Evolutionary conservation across 495 filamentous ascomycete species (phyloP), one percentile per base, ranked within the genome.

Genomic region (Talaromyces proteolyticus): DNA sequence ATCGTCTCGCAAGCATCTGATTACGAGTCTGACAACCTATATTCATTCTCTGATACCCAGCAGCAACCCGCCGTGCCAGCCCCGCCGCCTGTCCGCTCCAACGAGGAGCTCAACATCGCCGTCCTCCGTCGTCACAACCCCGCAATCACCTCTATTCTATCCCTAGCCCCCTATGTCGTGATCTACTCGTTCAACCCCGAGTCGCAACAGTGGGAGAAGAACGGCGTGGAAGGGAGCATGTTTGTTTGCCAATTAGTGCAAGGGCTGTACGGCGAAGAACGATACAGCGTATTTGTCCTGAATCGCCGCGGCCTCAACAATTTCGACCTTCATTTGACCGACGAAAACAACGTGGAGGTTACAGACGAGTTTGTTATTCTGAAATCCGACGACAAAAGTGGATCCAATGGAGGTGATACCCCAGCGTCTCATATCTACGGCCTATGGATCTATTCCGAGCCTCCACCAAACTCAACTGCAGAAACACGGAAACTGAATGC

Each of bases 91-190:
- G 60, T 67, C 3, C 84, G 83, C 53, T 78, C 82, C 52, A 92
- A 89, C 67, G 80, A 82, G 24, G 85, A 91, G 53, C 80, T 95
- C 47, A 96, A 95, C 69, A 74, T 93, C 59, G 68, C 75, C 47
- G 90, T 94, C 26, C 71, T 95, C 16, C 81, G 76, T 22, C 85
- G 88, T 42, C 87, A 94, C 64, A 76, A 85, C 44, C 85, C 88
- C 23, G 60, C 68, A 51, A 77, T 92, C 52, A 72, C 65, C 39
- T 69, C 72, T 38, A 85, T 96, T 56, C 67, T 87, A 43, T 82
- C 81, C 44, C 84, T 91, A 52, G 88, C 88, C 17, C 82, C 85
- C 21, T 90, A 88, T 61, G 82, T 82, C 40, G 85, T 89, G 7
- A 75, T 95, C 47, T 96, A 95, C 71, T 70, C 73, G 56, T 92